Conservation (phyloP, 1,284 basidiomycete genomes). For the Fistulinella staudtii region DNA sequence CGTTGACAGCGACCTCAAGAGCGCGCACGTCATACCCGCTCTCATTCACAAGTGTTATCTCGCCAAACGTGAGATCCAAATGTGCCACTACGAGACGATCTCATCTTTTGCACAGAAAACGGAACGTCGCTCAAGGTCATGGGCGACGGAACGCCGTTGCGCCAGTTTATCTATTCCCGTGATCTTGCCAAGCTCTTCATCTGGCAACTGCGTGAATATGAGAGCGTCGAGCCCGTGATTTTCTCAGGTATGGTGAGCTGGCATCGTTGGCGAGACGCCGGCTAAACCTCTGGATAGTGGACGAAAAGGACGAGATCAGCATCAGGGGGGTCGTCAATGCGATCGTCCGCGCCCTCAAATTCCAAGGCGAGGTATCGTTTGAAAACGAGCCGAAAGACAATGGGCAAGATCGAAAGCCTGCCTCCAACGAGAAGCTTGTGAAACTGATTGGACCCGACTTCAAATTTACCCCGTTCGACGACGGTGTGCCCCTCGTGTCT, state of each 20-base stretch:
- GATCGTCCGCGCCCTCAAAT: slow-evolving; percentile 75
- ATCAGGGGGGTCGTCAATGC: slow-evolving; percentile 83
- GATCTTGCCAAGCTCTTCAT: slow-evolving; percentile 91
- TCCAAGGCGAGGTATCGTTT: slow-evolving; percentile 46
- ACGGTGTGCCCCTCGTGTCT: slow-evolving; percentile 48
- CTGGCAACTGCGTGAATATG: slow-evolving; percentile 86
- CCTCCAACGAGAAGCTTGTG: slow-evolving; percentile 83
- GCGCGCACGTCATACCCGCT: slow-evolving; percentile 87
- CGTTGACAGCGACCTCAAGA: slow-evolving; percentile 68
- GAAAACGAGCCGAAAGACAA: slow-evolving; percentile 52
- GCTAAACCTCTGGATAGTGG: slow-evolving; percentile 45
- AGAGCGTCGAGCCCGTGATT: slow-evolving; percentile 86
- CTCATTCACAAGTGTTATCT: slow-evolving; percentile 87
- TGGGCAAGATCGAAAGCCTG: slow-evolving; percentile 90
- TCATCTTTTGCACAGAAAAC: slow-evolving; percentile 56
- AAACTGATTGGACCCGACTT: slow-evolving; percentile 63
- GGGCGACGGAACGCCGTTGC: slow-evolving; percentile 82
- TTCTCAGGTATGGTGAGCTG: slow-evolving; percentile 57
- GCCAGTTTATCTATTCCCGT: slow-evolving; percentile 92
- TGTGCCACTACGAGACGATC: neutral
- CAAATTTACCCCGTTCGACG: slow-evolving; percentile 81
- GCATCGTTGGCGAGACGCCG: neutral
- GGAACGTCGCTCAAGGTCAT: slow-evolving; percentile 77
- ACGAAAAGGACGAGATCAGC: slow-evolving; percentile 86
- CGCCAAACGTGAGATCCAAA: slow-evolving; percentile 63